Base-by-base conservation (phyloP, 2,329 filamentous ascomycete genomes). In the Aureobasidium sp. region DNA sequence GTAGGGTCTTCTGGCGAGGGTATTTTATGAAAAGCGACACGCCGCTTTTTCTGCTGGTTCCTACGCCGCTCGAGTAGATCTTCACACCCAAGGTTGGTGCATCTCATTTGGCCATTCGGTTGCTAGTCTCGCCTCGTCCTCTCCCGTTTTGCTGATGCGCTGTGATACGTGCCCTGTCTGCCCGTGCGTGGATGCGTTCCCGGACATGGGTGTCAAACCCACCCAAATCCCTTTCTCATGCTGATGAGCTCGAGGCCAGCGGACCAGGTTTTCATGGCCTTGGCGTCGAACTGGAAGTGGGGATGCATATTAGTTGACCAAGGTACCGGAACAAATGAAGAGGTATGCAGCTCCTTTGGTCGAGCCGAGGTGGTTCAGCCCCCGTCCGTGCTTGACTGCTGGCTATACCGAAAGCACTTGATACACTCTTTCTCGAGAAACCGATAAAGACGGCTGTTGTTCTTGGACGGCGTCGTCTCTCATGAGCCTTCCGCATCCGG, bases 281-380 rank as follows among this genome's bases (percentile, higher is more conserved):
- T 60, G 36, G 56, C 56, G 56, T 49, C 31, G 17, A 29, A 48
- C 6, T 60, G 34, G 22, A 51, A 60, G 57, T 60, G 57, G 57
- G 57, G 57, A 51, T 60, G 45, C 57, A 51, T 60, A 36, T 27
- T 49, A 49, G 44, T 49, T 44, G 45, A 49, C 57, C 45, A 60
- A 49, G 34, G 44, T 51, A 49, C 37, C 36, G 45, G 57, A 60
- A 60, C 36, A 41, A 59, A 59, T 49, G 34, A 49, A 59, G 12
- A 49, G 56, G 44, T 49, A 59, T 59, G 56, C 56, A 60, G 57
- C 57, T 51, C 31, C 36, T 60, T 60, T 49, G 45, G 44, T 60
- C 44, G 36, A 60, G 45, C 57, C 57, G 57, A 60, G 57, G 57
- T 49, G 55, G 31, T 48, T 48, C 55, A 39, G 42, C 55, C 39